Percentiles rank a stretch among this genome's conserved stretches.
Evolutionary conservation across 2,329 filamentous ascomycete species (phyloP).

Genomic region (Colletotrichum magnum): DNA sequence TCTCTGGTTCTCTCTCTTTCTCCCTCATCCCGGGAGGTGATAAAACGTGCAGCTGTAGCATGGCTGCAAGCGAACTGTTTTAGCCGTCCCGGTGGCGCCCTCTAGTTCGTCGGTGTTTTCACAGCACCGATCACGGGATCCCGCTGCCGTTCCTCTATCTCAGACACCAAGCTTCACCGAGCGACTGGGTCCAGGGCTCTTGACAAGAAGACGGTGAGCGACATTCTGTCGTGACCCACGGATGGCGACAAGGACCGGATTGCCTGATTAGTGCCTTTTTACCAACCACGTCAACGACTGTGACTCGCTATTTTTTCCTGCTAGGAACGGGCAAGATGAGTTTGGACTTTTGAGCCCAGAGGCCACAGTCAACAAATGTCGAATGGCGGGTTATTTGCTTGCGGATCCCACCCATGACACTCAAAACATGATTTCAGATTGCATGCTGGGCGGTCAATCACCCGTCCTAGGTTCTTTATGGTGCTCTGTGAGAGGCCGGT

Average conservation of each 20-base stretch:
- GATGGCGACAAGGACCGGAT: constrained; percentile 6
- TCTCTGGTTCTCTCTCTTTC: background rate
- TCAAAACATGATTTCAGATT: constrained; percentile 20
- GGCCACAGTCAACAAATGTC: constrained; percentile 18
- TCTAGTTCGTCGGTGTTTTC: constrained; percentile 5
- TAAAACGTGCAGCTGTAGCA: constrained; percentile 26
- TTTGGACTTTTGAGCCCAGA: constrained; percentile 3
- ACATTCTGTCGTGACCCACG: constrained; percentile 11
- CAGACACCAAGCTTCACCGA: constrained; percentile 27
- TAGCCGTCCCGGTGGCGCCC: constrained; percentile 12
- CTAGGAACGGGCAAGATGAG: constrained; percentile 22
- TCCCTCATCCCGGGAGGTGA: constrained; percentile 10
- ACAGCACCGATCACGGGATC: constrained; percentile 24
- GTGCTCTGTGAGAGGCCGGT: constrained; percentile 14
- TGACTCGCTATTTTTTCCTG: constrained; percentile 4
- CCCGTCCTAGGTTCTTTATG: constrained; percentile 10
- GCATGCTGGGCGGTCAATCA: constrained; percentile 32
- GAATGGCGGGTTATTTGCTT: constrained; percentile 11
- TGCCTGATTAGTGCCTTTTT: constrained; percentile 7
- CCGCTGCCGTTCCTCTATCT: constrained; percentile 26
- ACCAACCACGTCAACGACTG: constrained; percentile 20
- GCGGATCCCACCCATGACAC: constrained; percentile 17
- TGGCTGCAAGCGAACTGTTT: constrained; percentile 20
- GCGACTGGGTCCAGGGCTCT: constrained; percentile 26
- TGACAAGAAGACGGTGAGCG: constrained; percentile 33